Evolutionary conservation across 2,329 filamentous ascomycete species (phyloP), one percentile per base, ranked within the genome.

Genomic region (Alternaria infectoria): DNA sequence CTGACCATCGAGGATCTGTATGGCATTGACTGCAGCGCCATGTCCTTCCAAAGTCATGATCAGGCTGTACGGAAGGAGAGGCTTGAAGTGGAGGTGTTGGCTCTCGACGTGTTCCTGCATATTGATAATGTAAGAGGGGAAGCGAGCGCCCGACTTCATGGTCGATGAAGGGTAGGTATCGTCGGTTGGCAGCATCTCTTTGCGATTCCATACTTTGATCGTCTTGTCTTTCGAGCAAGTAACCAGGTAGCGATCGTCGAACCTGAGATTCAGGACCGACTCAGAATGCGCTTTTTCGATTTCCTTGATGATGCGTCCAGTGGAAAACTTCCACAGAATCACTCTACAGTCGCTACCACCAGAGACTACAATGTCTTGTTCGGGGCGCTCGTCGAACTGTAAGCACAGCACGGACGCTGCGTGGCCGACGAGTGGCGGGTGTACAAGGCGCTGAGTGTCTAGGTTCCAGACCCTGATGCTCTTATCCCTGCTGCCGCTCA

Each of bases 161-260:
- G 74, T 86, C 57, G 66, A 79, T 61, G 70, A 74, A 17, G 79
- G 80, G 61, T 81, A 82, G 4, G 78, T 74, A 6, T 79, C 74
- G 47, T 81, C 79, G 10, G 80, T 80, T 2, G 79, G 75, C 54
- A 75, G 65, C 49, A 84, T 74, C 57, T 79, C 74, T 17, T 84
- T 86, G 6, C 96, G 89, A 77, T 95, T 98, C 87, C 97, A 99
- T 17, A 99, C 90, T 80, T 97, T 97, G 84, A 99, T 97, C 0
- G 91, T 91, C 79, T 94, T 96, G 80, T 99, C 96, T 79, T 99
- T 99, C 52, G 95, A 98, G 74, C 96, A 98, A 0, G 96, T 99
- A 12, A 98, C 93, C 5, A 99, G 85, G 66, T 96, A 96, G 9
- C 93, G 88, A 69, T 93, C 90, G 76, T 98, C 94, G 70, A 98